Evolutionary conservation across 1,139 yeast species (phyloP), one percentile per base, ranked within the genome.

Genomic region (Diutina sp.): DNA sequence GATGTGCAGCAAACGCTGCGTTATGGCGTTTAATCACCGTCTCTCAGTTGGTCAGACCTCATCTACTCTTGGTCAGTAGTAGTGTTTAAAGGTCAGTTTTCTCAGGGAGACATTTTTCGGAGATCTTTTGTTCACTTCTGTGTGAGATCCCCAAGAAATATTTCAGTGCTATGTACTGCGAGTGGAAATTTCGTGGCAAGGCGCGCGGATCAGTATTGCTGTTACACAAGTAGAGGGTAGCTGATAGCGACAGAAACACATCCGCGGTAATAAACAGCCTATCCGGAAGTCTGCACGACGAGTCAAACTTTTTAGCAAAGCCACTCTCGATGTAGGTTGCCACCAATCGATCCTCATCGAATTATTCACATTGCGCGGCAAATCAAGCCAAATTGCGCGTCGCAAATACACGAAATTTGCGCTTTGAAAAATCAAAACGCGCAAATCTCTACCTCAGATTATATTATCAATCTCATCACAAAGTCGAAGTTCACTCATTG

Each of bases 401-500:
- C 4, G 25, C 3, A 21, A 21, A 21, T 21, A 21, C 25, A 21
- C 25, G 25, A 21, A 21, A 21, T 21, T 21, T 21, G 25, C 25
- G 25, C 25, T 21, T 21, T 21, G 25, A 21, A 21, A 21, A 35
- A 11, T 12, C 7, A 35, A 29, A 25, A 54, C 46, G 51, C 44
- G 38, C 28, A 41, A 5, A 18, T 11, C n/a, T 41, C 25, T 25
- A n/a, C 41, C 30, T 14, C 45, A 51, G 11, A 28, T 25, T n/a
- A 16, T 16, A 18, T 4, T 11, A 32, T 4, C 55, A 18, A 6
- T 11, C 12, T 6, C 14, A 21, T 35, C 11, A 25, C 3, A 25
- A 77, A 78, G 58, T 83, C 80, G 68, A 87, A 93, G 4, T 73
- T 93, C 57, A 80, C 95, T 93, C 32, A 76, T 93, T 58, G 99